Conservation (phyloP, 768 basidiomycete species). For the Cystobasidium ongulense region DNA sequence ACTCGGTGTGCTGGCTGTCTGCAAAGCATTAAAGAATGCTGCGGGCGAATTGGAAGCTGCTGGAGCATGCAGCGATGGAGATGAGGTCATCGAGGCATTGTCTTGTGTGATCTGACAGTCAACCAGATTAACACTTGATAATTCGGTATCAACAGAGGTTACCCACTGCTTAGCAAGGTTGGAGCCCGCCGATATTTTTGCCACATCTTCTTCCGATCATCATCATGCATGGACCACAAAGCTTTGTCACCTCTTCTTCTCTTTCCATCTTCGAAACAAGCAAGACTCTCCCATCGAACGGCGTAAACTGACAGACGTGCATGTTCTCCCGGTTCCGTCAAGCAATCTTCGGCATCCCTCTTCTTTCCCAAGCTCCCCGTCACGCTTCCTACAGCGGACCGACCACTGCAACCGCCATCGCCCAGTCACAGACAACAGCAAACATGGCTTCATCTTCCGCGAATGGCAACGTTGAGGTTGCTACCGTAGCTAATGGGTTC, state of each 20-base stretch:
- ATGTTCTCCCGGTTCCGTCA: slow-evolving; percentile 17
- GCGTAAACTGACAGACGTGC: background rate
- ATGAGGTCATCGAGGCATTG: background rate
- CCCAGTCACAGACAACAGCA: background rate
- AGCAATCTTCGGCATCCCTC: slow-evolving; percentile 25
- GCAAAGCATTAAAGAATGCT: background rate
- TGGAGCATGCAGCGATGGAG: background rate
- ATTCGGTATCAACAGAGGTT: background rate
- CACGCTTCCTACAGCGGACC: slow-evolving; percentile 3
- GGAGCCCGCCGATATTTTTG: too few relatives aligned
- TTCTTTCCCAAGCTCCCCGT: slow-evolving; percentile 1
- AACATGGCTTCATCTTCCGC: slow-evolving; percentile 8
- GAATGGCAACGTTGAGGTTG: slow-evolving; percentile 6
- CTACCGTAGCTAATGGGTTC: slow-evolving; percentile 22
- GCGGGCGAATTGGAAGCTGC: background rate
- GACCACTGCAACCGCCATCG: slow-evolving; percentile 17
- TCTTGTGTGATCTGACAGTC: background rate
- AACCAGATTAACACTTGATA: background rate
- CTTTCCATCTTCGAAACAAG: background rate
- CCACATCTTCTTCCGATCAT: too few relatives aligned
- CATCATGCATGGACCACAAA: too few relatives aligned
- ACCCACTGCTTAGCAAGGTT: too few relatives aligned
- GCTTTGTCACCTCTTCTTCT: background rate
- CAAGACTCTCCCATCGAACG: background rate
- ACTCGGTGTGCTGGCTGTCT: background rate